These are phyloP conservation scores for Geranium brycei DNA, from an alignment of 345 rosid genomes.

Conservation along the genomic window DNA sequence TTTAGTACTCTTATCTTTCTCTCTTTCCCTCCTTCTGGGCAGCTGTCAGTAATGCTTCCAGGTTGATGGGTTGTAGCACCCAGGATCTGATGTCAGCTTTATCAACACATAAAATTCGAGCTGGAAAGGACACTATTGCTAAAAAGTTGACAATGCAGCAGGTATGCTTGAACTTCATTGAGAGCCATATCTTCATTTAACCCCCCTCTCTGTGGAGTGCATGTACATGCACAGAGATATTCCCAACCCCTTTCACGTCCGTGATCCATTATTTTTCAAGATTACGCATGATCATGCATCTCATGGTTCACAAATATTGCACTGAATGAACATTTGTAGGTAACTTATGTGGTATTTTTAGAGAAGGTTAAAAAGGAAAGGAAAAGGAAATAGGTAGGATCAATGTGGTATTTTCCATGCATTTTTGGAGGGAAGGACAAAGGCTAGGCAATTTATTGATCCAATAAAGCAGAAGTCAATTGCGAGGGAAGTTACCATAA, in stretches of 20 bases:
- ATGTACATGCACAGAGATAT: no score
- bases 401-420: no score
- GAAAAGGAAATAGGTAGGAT: no score
- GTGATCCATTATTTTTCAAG: no score
- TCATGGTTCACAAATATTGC: no score
- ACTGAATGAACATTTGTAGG: background rate
- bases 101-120: slow-evolving; percentile 60
- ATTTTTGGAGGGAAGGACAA: no score
- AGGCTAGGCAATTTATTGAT: no score
- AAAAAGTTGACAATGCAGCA: slow-evolving; percentile 71
- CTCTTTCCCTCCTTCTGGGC: slow-evolving; percentile 16
- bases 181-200: background rate
- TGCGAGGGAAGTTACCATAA: background rate
- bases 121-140: slow-evolving; percentile 55
- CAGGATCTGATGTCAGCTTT: slow-evolving; percentile 47
- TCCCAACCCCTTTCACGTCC: no score
- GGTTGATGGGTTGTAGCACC: slow-evolving; percentile 56
- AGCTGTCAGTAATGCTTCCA: slow-evolving; percentile 66
- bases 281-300: no score
- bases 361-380: background rate
- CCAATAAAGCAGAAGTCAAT: no score
- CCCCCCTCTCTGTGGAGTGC: no score
- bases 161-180: slow-evolving; percentile 29
- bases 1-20: background rate
- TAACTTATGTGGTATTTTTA: background rate